These are phyloP conservation scores for Vicia sativa DNA, from an alignment of 306 rosid genomes.

Conservation along the genomic window DNA sequence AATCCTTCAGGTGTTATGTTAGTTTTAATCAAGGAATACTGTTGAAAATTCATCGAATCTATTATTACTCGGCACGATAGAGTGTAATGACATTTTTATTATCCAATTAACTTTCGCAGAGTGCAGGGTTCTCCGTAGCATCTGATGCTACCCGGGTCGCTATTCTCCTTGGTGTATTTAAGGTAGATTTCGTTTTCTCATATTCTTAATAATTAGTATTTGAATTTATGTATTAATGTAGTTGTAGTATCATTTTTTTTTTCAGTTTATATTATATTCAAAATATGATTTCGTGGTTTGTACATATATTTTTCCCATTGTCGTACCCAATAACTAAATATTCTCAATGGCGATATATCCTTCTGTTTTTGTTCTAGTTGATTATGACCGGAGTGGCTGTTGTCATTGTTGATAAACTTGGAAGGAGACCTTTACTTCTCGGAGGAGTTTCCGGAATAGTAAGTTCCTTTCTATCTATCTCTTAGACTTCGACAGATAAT, in stretches of 20 bases:
- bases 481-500: constrained; percentile 2
- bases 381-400: constrained; percentile 93
- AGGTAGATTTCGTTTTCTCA: constrained; percentile 56
- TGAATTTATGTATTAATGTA: constrained; percentile 7
- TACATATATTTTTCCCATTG: neutral
- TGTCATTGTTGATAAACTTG: constrained; percentile 75
- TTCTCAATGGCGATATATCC: constrained; percentile 5
- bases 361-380: constrained; percentile 56
- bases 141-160: constrained; percentile 97
- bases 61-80: constrained; percentile 8
- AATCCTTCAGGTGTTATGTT: constrained; percentile 77
- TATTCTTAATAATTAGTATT: constrained; percentile 1
- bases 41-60: constrained; percentile 28
- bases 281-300: too few species aligned
- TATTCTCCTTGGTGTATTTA: constrained; percentile 78
- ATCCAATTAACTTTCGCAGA: constrained; percentile 51
- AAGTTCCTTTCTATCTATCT: constrained; percentile 38
- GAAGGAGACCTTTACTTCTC: constrained; percentile 94
- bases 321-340: constrained; percentile 3
- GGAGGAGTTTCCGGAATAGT: constrained; percentile 96
- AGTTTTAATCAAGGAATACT: constrained; percentile 33
- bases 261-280: neutral
- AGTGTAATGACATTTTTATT: constrained; percentile 37
- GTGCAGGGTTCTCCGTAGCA: constrained; percentile 92
- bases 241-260: constrained; percentile 7